phyloP scores from a whole-genome alignment of 1,284 basidiomycete species.

The Rhizoctonia solani region DNA sequence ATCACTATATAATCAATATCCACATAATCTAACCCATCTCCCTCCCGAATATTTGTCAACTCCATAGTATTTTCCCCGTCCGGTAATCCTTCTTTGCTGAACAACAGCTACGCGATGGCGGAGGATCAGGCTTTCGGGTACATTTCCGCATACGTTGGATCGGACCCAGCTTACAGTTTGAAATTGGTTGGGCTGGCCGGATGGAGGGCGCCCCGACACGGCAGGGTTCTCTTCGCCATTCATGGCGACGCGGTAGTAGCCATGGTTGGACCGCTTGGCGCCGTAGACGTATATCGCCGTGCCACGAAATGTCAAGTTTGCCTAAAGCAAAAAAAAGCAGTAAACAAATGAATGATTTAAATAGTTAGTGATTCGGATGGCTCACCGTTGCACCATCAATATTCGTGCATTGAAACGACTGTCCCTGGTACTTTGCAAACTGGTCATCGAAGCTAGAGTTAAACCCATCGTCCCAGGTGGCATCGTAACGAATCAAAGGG shows the following conservation, averaged over 20 bases:
- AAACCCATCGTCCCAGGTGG: neutral
- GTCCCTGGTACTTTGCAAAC: neutral
- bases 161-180: neutral
- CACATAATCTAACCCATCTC: neutral
- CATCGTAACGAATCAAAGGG: constrained; percentile 4
- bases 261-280: constrained; percentile 6
- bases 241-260: constrained; percentile 1
- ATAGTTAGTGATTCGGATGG: neutral
- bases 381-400: neutral
- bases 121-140: too few relatives aligned
- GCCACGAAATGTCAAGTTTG: neutral
- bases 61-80: neutral
- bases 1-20: constrained; percentile 14
- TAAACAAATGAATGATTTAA: neutral
- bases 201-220: too few relatives aligned
- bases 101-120: neutral
- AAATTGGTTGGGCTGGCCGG: neutral
- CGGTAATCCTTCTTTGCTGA: neutral
- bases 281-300: constrained; percentile 16
- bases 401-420: neutral
- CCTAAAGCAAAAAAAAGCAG: neutral
- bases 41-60: neutral
- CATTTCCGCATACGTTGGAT: neutral
- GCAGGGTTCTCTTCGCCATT: too few relatives aligned
- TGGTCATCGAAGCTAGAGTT: neutral